These are phyloP conservation scores for Penicillium sp. DNA, from an alignment of 2,329 filamentous ascomycete genomes.

Conservation along the genomic window DNA sequence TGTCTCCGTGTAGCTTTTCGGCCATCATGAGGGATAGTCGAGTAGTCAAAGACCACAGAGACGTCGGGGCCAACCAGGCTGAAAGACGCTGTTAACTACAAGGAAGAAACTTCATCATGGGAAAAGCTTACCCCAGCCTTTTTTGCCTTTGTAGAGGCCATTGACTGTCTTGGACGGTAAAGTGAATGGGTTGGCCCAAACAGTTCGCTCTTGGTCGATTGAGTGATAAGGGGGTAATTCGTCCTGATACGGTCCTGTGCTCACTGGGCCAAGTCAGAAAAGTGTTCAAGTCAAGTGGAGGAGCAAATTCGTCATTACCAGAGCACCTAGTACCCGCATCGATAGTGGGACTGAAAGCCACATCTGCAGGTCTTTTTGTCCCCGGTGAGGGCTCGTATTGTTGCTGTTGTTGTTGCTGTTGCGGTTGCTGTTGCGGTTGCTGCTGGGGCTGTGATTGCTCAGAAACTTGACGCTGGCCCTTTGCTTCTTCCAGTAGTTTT, in stretches of 20 bases:
- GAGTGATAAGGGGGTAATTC: neutral
- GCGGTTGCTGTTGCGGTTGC: neutral
- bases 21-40: slow-evolving; percentile 30
- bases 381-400: neutral
- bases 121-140: slow-evolving; percentile 41
- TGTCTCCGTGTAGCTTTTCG: slow-evolving; percentile 28
- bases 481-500: slow-evolving; percentile 1
- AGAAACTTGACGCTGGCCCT: neutral
- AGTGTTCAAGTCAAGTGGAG: neutral
- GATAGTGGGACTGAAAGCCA: neutral
- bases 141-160: slow-evolving; percentile 18
- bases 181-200: slow-evolving; percentile 29
- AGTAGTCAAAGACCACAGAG: slow-evolving; percentile 30
- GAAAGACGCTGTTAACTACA: slow-evolving; percentile 23
- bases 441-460: neutral
- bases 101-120: too few species aligned
- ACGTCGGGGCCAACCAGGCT: slow-evolving; percentile 30
- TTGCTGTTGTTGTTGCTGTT: neutral
- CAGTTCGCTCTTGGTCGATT: slow-evolving; percentile 5
- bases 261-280: neutral
- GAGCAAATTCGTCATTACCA: neutral
- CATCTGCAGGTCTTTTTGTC: slow-evolving; percentile 2
- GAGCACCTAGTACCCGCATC: neutral
- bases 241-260: neutral
- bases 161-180: slow-evolving; percentile 20